Conservation (phyloP, 2,329 filamentous ascomycete genomes). For the Madurella mycetomatis region DNA sequence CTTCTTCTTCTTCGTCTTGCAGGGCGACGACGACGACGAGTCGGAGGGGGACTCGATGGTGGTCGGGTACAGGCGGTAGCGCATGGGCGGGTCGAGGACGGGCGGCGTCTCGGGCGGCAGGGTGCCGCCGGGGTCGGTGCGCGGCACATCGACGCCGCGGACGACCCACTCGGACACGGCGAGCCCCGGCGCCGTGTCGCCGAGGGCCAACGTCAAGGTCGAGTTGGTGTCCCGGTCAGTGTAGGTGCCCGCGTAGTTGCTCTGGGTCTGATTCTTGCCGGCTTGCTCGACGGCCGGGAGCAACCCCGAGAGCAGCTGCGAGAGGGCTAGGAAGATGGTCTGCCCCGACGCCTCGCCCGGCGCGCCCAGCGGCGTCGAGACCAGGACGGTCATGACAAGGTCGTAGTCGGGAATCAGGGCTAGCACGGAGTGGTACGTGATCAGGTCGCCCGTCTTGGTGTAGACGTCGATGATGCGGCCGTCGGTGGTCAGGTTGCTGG, state of each 20-base stretch:
- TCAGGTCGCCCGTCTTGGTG: slow-evolving; percentile 43
- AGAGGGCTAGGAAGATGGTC: slow-evolving; percentile 12
- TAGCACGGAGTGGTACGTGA: slow-evolving; percentile 37
- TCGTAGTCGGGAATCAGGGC: slow-evolving; percentile 45
- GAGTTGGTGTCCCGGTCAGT: slow-evolving; percentile 36
- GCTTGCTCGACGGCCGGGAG: slow-evolving; percentile 41
- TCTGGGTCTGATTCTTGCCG: slow-evolving; percentile 33
- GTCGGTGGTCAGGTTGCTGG: slow-evolving; percentile 34
- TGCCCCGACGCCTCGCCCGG: slow-evolving; percentile 12
- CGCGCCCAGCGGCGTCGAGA: slow-evolving; percentile 25
- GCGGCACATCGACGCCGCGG: slow-evolving; percentile 38
- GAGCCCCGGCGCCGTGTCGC: slow-evolving; percentile 35
- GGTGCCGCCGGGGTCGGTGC: slow-evolving; percentile 31
- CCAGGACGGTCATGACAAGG: slow-evolving; percentile 39
- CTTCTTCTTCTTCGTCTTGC: no score
- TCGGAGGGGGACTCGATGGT: not conserved
- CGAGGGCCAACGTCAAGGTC: slow-evolving; percentile 34
- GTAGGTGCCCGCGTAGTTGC: slow-evolving; percentile 36
- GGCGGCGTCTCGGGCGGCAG: not conserved
- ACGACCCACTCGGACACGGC: slow-evolving; percentile 36
- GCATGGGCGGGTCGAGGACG: slow-evolving; percentile 19
- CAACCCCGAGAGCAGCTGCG: slow-evolving; percentile 32
- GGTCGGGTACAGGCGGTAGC: slow-evolving; percentile 31
- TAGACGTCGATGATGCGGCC: slow-evolving; percentile 43
- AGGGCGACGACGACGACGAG: no score